Evolutionary conservation across 495 filamentous ascomycete species (phyloP).

Genomic region (Aspergillus wentii): DNA sequence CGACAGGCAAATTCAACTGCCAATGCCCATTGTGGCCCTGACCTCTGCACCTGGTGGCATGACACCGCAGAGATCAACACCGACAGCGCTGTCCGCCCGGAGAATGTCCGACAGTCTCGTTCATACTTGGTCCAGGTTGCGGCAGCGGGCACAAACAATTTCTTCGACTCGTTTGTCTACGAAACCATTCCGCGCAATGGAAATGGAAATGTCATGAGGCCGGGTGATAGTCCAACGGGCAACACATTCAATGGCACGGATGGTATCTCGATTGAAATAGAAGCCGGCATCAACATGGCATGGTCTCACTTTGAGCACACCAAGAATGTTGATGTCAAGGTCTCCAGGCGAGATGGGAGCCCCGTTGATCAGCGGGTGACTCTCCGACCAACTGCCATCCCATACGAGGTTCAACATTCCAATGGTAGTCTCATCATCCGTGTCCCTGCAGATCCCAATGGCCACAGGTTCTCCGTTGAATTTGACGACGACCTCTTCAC

Average conservation of each 20-base stretch:
- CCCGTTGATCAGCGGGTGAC: conserved; percentile 3
- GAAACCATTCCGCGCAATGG: conserved; percentile 16
- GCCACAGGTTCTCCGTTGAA: conserved; percentile 16
- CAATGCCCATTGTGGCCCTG: conserved; percentile 5
- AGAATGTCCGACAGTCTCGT: too few relatives aligned
- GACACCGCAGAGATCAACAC: conserved; percentile 15
- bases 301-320: conserved; percentile 20
- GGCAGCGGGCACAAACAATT: too few relatives aligned
- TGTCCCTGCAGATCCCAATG: conserved; percentile 7
- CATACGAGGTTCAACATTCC: conserved; percentile 2
- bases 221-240: conserved; percentile 6
- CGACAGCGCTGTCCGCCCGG: too few relatives aligned
- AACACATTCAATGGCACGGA: conserved; percentile 4
- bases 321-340: conserved; percentile 15
- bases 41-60: conserved; percentile 22
- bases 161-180: too few relatives aligned
- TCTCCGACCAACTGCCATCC: conserved; percentile 12
- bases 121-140: too few relatives aligned
- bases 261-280: conserved; percentile 10
- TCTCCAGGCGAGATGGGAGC: conserved; percentile 10
- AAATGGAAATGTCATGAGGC: conserved; percentile 9
- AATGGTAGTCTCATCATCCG: conserved; percentile 7
- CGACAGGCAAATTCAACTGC: conserved; percentile 2
- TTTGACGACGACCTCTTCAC: conserved; percentile 12
- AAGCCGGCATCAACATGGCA: conserved; percentile 13